Conservation (phyloP, 2,329 filamentous ascomycete genomes). For the Calonectria henricotiae region DNA sequence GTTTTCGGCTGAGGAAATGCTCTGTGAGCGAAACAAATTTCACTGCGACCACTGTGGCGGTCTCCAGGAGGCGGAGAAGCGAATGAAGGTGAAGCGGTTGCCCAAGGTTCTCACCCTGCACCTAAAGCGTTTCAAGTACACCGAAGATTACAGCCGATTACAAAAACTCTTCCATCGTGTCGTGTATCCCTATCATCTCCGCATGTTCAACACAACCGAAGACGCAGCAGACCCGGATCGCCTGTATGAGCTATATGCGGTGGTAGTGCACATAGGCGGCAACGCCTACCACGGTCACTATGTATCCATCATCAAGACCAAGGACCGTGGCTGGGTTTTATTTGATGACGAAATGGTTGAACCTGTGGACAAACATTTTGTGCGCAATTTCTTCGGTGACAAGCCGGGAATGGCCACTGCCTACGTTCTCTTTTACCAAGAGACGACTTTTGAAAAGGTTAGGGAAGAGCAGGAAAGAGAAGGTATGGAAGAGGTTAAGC, state of each 20-base stretch:
- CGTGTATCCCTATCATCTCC: conserved; percentile 96
- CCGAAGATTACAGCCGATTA: conserved; percentile 91
- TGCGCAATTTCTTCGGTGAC: conserved; percentile 97
- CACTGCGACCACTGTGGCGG: conserved; percentile 98
- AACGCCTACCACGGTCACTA: conserved; percentile 99
- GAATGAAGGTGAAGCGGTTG: conserved; percentile 98
- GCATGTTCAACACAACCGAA: conserved; percentile 97
- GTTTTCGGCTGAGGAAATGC: conserved; percentile 98
- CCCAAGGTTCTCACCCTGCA: conserved; percentile 94
- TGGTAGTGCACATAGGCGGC: conserved; percentile 96
- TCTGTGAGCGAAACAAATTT: conserved; percentile 98
- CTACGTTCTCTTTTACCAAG: conserved; percentile 98
- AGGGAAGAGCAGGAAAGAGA: conserved; percentile 88
- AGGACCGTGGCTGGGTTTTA: conserved; percentile 94
- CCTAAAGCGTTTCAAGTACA: conserved; percentile 98
- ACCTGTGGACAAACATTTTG: conserved; percentile 96
- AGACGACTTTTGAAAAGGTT: conserved; percentile 81
- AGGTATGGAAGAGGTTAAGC: conserved; percentile 75
- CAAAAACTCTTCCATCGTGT: conserved; percentile 98
- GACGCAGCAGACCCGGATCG: conserved; percentile 95
- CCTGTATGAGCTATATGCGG: conserved; percentile 95
- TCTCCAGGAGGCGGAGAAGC: conserved; percentile 96
- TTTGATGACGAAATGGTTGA: conserved; percentile 99
- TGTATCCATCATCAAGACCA: conserved; percentile 97
- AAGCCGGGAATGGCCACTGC: conserved; percentile 92